phyloP scores from a whole-genome alignment of 2,329 filamentous ascomycete species.

The Aplosporella prunicola region DNA sequence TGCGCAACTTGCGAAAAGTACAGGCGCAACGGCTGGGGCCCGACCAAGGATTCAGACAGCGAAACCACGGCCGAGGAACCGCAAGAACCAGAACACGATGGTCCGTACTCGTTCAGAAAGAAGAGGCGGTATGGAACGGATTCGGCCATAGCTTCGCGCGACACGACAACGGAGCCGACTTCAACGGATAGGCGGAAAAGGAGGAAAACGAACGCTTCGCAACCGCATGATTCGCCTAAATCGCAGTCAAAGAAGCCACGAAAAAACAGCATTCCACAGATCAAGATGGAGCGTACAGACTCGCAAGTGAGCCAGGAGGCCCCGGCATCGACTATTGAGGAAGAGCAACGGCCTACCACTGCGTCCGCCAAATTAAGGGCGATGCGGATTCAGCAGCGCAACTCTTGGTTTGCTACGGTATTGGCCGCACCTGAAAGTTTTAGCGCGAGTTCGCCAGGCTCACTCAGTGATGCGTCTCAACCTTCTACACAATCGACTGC shows the following conservation, averaged over 20 bases:
- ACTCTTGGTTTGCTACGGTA: conserved; percentile 21
- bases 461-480: conserved; percentile 19
- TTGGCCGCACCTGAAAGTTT: conserved; percentile 17
- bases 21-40: conserved; percentile 74
- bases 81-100: background rate
- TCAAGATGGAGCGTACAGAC: conserved; percentile 24
- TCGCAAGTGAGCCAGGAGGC: conserved; percentile 22
- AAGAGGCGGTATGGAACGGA: conserved; percentile 22
- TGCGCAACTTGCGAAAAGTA: conserved; percentile 76
- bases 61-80: conserved; percentile 10
- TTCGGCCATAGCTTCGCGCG: conserved; percentile 12
- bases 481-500: conserved; percentile 29
- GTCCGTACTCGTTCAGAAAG: conserved; percentile 15
- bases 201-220: background rate
- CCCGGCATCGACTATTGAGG: background rate
- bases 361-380: conserved; percentile 16
- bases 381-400: conserved; percentile 24
- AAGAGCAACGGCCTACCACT: background rate
- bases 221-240: background rate
- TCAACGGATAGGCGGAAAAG: background rate
- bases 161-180: conserved; percentile 4
- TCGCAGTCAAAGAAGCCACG: background rate
- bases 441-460: conserved; percentile 7
- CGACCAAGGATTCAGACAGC: conserved; percentile 18
- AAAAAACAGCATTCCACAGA: conserved; percentile 2